Evolutionary conservation across 805 yeast species (phyloP), one percentile per base, ranked within the genome.

Genomic region (Danielozyma ontarioensis): DNA sequence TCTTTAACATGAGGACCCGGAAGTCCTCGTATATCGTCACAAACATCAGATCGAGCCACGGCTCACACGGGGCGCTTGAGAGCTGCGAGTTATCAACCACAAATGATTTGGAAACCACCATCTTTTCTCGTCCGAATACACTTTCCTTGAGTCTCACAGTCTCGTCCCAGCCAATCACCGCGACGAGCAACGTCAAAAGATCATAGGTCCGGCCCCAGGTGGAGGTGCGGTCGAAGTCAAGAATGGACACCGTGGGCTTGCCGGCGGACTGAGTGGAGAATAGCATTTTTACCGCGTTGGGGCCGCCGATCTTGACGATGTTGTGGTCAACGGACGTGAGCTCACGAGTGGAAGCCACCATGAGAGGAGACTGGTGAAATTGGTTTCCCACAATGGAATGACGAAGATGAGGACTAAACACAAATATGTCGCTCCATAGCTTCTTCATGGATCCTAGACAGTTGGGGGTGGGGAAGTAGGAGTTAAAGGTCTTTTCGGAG

Each of bases 101-200:
- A 34, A 33, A 48, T 4, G 41, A 35, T 25, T 33, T 11, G 25
- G 37, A 27, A 15, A 42, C n/a, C 42, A 34, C 28, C 90, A 26
- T 73, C 77, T 48, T 79, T 16, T 25, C 25, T 3, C 27, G 22
- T 3, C 34, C 76, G 58, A 90, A 90, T 1, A 83, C 78, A 13
- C 68, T 62, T 1, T 88, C 76, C 37, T 96, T 75, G 25, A 80
- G 50, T 36, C 67, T 64, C 43, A 89, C 67, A 23, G 87, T 56
- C 23, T 71, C 74, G 45, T 85, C 86, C 98, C 98, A 90, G 3
- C 96, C 96, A 26, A 80, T 64, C 16, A 69, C 59, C 13, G 80
- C 71, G 3, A 80, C 76, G 42, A 93, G 72, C 6, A 76, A 65
- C 4, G 94, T 78, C 36, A 90, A 57, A 35, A 88, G 57, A 27